Evolutionary conservation across 2,329 filamentous ascomycete genomes (phyloP).

Genomic region (Dothideomycetidae sp.): DNA sequence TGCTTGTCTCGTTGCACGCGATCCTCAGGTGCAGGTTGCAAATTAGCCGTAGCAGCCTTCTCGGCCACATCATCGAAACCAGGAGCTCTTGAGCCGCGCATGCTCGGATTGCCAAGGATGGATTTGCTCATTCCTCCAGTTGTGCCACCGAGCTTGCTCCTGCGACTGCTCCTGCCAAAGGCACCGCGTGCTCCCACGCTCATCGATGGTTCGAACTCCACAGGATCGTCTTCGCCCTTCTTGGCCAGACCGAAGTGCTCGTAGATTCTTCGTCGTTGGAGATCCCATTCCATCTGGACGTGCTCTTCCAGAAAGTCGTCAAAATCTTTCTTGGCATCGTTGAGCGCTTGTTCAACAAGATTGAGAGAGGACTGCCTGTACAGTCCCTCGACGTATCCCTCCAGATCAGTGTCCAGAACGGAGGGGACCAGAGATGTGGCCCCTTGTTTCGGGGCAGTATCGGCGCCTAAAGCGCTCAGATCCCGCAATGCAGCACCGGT

Average conservation of each 20-base stretch:
- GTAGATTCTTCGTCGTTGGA: conserved; percentile 83
- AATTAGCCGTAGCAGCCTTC: conserved; percentile 32
- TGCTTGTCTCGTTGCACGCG: conserved; percentile 74
- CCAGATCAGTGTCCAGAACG: conserved; percentile 40
- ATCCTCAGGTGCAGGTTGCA: conserved; percentile 48
- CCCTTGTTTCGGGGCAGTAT: conserved; percentile 19
- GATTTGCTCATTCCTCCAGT: conserved; percentile 54
- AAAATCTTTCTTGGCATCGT: conserved; percentile 80
- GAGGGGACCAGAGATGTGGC: conserved; percentile 29
- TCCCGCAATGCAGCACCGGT: conserved; percentile 75
- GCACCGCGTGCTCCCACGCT: conserved; percentile 23
- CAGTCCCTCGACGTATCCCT: conserved; percentile 68
- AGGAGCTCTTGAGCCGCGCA: conserved; percentile 26
- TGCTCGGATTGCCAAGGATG: conserved; percentile 68
- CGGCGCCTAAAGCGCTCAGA: conserved; percentile 32
- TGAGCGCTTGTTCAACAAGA: conserved; percentile 83
- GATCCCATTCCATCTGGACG: conserved; percentile 89
- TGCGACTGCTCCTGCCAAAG: conserved; percentile 40
- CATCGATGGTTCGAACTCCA: conserved; percentile 21
- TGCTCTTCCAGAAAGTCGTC: conserved; percentile 90
- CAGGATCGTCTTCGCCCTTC: conserved; percentile 23
- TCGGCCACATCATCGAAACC: conserved; percentile 31
- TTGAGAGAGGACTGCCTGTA: conserved; percentile 82
- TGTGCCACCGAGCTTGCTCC: conserved; percentile 26
- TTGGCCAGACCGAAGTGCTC: conserved; percentile 78